Conservation (phyloP, 2,329 filamentous ascomycete species). For the Talaromyces marneffei region DNA sequence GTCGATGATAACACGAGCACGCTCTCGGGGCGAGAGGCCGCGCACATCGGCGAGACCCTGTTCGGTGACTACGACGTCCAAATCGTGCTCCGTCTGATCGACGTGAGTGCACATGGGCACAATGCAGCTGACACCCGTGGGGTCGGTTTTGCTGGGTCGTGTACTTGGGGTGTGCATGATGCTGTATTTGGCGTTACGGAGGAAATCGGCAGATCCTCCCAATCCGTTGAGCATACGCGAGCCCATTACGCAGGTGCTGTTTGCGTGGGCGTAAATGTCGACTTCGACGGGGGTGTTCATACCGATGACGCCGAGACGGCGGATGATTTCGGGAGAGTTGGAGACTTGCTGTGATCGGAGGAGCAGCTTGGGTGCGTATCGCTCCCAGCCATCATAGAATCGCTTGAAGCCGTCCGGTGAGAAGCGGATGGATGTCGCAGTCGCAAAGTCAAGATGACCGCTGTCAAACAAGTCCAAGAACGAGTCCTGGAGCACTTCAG, state of each 20-base stretch:
- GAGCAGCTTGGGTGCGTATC: slow-evolving; percentile 73
- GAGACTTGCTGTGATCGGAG: slow-evolving; percentile 83
- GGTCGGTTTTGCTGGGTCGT: slow-evolving; percentile 74
- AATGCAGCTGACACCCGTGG: slow-evolving; percentile 75
- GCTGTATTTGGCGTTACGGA: slow-evolving; percentile 71
- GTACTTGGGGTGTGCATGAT: slow-evolving; percentile 91
- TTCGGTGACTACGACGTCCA: slow-evolving; percentile 78
- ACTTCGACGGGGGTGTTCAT: slow-evolving; percentile 96
- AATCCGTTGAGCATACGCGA: slow-evolving; percentile 82
- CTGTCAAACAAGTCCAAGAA: slow-evolving; percentile 91
- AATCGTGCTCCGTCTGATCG: slow-evolving; percentile 88
- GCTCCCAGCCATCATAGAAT: slow-evolving; percentile 81
- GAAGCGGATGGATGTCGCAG: slow-evolving; percentile 84
- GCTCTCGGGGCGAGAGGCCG: slow-evolving; percentile 70
- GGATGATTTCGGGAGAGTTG: slow-evolving; percentile 87
- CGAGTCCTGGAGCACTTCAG: slow-evolving; percentile 85
- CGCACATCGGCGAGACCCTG: slow-evolving; percentile 79
- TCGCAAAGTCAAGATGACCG: slow-evolving; percentile 81
- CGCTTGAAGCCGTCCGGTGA: slow-evolving; percentile 85
- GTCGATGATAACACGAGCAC: slow-evolving; percentile 77
- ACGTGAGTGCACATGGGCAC: slow-evolving; percentile 92
- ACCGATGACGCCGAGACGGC: slow-evolving; percentile 77
- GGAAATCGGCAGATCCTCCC: slow-evolving; percentile 75
- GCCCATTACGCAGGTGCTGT: slow-evolving; percentile 84
- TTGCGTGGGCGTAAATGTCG: slow-evolving; percentile 90